Base-by-base conservation (phyloP, 352 stramenopile genomes). In the Pythium folliculosum region DNA sequence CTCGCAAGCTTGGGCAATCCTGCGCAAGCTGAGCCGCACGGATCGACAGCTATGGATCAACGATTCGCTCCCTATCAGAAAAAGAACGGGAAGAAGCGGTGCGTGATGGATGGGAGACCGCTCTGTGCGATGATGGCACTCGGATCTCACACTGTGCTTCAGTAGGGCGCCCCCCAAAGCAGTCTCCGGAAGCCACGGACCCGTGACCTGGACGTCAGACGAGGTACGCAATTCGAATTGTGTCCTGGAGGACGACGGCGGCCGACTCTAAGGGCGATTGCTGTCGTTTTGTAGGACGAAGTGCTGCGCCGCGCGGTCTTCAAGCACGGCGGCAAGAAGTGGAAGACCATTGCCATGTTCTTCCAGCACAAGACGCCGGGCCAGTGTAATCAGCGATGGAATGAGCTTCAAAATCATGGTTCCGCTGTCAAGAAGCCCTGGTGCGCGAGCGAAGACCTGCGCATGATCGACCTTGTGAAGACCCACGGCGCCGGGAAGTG, bases 261-360 rank as follows among this genome's bases (percentile, higher is more conserved):
- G 8, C 21, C 19, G 35, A 64, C 10, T 8, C 14, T 21, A 2
- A 21, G 9, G 13, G 17, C 17, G 2, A 3, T 47, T n/a, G 35
- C 1, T 40, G n/a, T 13, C 10, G 12, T 23, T 21, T 21, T 44
- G 3, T 56, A 67, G 84, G 88, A 95, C 66, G 74, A 90, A 19
- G 63, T 78, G 21, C 79, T 95, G 59, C 85, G 86, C 21, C 72
- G 77, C 19, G 82, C 80, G 7, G 84, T 95, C 16, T 90, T 77
- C 66, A 71, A 89, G 52, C 82, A 86, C 50, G 88, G 88, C 14
- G 84, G 82, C 30, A 94, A 92, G 64, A 93, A 90, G 30, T 94
- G 88, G 88, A 92, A 91, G 63, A 69, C 58, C 0, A 89, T 93
- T 16, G 75, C 86, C 0, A 77, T 76, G 25, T 77, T 76, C 37